These are phyloP conservation scores for Asterella californica DNA, from an alignment of 225 moss, liverwort and hornwort genomes.

Conservation along the genomic window DNA sequence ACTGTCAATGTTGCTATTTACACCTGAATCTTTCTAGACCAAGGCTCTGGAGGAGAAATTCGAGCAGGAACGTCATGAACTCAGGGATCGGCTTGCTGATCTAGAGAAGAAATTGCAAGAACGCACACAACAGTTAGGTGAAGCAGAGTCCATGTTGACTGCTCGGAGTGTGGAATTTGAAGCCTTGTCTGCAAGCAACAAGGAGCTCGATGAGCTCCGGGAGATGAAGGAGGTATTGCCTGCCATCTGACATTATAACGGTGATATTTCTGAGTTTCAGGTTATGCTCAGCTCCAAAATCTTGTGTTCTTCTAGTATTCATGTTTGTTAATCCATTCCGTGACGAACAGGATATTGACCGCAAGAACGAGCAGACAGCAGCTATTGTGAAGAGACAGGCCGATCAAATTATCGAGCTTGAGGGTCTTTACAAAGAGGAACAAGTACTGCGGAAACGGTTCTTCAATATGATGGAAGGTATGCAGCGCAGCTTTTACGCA, in stretches of 20 bases:
- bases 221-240: conserved; percentile 84
- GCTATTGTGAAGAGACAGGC: conserved; percentile 90
- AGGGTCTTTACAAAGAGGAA: conserved; percentile 86
- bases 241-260: not conserved
- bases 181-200: conserved; percentile 59
- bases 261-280: not conserved
- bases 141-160: conserved; percentile 59
- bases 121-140: conserved; percentile 82
- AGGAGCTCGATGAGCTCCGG: conserved; percentile 88
- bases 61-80: conserved; percentile 76
- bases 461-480: conserved; percentile 98
- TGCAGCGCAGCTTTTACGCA: conserved; percentile 8
- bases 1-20: conserved; percentile 29
- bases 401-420: conserved; percentile 77
- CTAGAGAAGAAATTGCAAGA: conserved; percentile 83
- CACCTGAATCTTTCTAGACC: conserved; percentile 52
- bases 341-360: conserved; percentile 71
- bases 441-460: conserved; percentile 86
- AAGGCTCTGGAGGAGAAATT: conserved; percentile 84
- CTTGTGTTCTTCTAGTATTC: not conserved
- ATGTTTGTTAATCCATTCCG: not conserved
- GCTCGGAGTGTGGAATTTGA: conserved; percentile 71
- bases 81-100: conserved; percentile 68
- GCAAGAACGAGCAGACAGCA: conserved; percentile 89
- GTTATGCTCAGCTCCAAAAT: not conserved